Base-by-base conservation (phyloP, 2,329 filamentous ascomycete genomes). In the Fusarium nanum region DNA sequence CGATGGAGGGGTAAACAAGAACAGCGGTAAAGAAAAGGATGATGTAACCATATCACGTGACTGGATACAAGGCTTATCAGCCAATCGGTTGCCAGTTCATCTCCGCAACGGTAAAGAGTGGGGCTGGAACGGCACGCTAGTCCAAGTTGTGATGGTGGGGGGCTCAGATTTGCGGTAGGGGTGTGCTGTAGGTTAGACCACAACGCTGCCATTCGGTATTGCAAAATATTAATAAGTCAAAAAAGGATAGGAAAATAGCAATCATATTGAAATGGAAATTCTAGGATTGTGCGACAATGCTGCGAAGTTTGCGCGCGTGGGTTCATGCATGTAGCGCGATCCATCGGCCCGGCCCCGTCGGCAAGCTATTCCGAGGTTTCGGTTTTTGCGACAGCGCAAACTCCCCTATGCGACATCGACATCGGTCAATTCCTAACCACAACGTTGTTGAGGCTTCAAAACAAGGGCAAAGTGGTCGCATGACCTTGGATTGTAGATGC, bases 101-200 rank as follows among this genome's bases (percentile, higher is more conserved):
- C 55, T 69, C 67, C 69, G 59, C 69, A 70, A 67, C 50, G 64
- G 62, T 60, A 64, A 58, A 56, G 25, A 63, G 48, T 70, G 68
- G 61, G n/a, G 47, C 69, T 67, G 69, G 69, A 75, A 60, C 67
- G 71, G 64, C 47, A 59, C 60, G 62, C 73, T 75, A 75, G 64
- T 22, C 13, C 45, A n/a, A 25, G 54, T 57, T 30, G 23, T 22
- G 18, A 47, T 63, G 42, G 49, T 71, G 68, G 72, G 54, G 67
- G 56, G 30, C 37, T 53, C 41, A 50, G 67, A 69, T 70, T 53
- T 34, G 60, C 49, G 59, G 61, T 68, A 74, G 62, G 72, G 72
- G 63, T 62, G 30, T 25, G 20, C 34, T 23, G n/a, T 56, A 64
- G 68, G 67, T 69, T 64, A 64, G 30, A 55, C 56, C 48, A 60